These are phyloP conservation scores for Tagetes erecta DNA, from an alignment of 129 eudicot genomes.

Conservation along the genomic window DNA sequence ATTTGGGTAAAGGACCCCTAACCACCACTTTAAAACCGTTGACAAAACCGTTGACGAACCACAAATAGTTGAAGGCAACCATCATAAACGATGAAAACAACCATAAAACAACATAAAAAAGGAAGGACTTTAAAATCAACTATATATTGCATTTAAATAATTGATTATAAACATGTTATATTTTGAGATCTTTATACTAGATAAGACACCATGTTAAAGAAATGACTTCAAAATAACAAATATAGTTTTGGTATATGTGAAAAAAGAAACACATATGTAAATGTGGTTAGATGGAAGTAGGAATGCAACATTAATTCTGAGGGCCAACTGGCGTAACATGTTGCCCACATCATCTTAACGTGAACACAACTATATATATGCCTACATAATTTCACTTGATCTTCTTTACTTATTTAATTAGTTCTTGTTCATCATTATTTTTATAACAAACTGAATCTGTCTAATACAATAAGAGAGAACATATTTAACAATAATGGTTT, in stretches of 20 bases:
- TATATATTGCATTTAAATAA: not conserved
- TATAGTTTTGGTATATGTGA: not conserved
- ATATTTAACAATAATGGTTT: too few relatives aligned
- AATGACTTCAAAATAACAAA: not conserved
- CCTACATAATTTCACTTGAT: slow-evolving; percentile 14
- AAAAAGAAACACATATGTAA: not conserved
- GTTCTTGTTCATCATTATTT: not conserved
- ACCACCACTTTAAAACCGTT: too few relatives aligned
- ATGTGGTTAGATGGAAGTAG: slow-evolving; percentile 23
- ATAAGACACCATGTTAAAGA: not conserved
- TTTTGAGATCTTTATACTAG: not conserved
- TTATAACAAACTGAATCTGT: not conserved
- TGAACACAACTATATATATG: slow-evolving; percentile 25
- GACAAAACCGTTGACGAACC: too few relatives aligned
- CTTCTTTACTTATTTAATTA: not conserved
- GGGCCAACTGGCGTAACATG: slow-evolving; percentile 34
- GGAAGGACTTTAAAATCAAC: too few relatives aligned
- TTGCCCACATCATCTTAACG: slow-evolving; percentile 36
- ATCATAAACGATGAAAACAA: too few relatives aligned
- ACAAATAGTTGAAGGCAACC: too few relatives aligned
- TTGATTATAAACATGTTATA: not conserved
- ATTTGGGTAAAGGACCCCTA: too few relatives aligned
- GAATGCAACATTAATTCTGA: slow-evolving; percentile 29
- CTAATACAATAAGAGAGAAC: too few relatives aligned
- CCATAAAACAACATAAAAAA: too few relatives aligned